These are phyloP conservation scores for Curvularia spicifera DNA, from an alignment of 2,329 filamentous ascomycete species.

Conservation along the genomic window DNA sequence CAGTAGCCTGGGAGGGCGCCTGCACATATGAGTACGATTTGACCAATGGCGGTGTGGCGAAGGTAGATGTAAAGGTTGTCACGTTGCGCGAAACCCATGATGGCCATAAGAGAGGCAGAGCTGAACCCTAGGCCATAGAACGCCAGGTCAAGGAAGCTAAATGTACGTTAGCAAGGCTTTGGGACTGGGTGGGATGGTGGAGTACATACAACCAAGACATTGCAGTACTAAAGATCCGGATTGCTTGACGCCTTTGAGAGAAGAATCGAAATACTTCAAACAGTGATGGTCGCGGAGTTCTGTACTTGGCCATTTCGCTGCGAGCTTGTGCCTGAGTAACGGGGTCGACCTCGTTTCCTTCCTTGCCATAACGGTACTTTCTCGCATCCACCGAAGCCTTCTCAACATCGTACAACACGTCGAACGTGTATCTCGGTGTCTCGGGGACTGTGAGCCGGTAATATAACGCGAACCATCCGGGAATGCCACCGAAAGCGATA, in stretches of 20 bases:
- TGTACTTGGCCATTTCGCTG: constrained; percentile 45
- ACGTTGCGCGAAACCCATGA: constrained; percentile 74
- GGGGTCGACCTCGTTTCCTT: constrained; percentile 66
- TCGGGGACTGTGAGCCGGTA: constrained; percentile 87
- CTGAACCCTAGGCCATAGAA: constrained; percentile 70
- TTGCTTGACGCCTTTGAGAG: constrained; percentile 70
- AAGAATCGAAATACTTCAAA: constrained; percentile 74
- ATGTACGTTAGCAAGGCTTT: not conserved
- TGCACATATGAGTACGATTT: constrained; percentile 78
- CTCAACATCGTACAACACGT: constrained; percentile 72
- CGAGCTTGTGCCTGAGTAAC: constrained; percentile 65
- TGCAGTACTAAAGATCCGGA: constrained; percentile 75
- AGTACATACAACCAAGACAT: constrained; percentile 73
- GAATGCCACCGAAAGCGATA: constrained; percentile 81
- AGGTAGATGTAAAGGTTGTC: constrained; percentile 70
- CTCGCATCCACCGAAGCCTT: constrained; percentile 71
- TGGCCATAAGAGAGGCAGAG: constrained; percentile 72
- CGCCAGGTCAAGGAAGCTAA: constrained; percentile 65
- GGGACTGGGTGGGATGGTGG: not conserved
- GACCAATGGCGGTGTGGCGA: constrained; percentile 77
- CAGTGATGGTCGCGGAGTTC: constrained; percentile 39
- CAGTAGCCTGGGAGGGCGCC: constrained; percentile 84
- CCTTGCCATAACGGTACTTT: constrained; percentile 72
- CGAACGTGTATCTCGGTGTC: constrained; percentile 87
- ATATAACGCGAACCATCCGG: constrained; percentile 81